These are phyloP conservation scores for Phialophora expanda DNA, from an alignment of 2,329 filamentous ascomycete genomes.

Conservation along the genomic window DNA sequence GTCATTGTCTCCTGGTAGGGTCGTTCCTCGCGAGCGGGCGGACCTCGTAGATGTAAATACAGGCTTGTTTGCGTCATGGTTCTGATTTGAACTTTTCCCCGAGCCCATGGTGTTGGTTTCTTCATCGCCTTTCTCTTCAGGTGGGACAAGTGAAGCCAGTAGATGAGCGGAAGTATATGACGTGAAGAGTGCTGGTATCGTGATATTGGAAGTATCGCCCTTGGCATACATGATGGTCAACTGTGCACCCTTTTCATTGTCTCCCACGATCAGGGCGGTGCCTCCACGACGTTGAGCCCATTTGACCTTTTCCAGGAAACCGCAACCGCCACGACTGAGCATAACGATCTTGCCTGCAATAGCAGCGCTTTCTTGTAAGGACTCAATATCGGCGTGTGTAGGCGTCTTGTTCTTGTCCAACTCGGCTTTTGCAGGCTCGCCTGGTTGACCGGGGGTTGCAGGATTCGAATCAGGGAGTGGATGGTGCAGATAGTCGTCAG, in stretches of 20 bases:
- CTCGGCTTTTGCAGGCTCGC: slow-evolving; percentile 44
- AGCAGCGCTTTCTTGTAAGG: slow-evolving; percentile 86
- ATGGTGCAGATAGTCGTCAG: slow-evolving; percentile 81
- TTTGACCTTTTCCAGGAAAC: slow-evolving; percentile 95
- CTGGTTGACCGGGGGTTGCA: slow-evolving; percentile 44
- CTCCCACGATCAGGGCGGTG: slow-evolving; percentile 88
- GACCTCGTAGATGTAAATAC: slow-evolving; percentile 42
- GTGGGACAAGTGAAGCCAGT: slow-evolving; percentile 82
- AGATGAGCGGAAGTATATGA: slow-evolving; percentile 93
- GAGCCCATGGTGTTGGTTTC: slow-evolving; percentile 47
- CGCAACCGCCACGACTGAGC: slow-evolving; percentile 89
- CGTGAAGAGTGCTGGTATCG: slow-evolving; percentile 93
- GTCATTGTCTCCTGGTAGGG: slow-evolving; percentile 31
- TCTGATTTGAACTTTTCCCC: slow-evolving; percentile 20
- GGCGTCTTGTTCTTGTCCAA: slow-evolving; percentile 43
- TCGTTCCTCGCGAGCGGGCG: slow-evolving; percentile 34
- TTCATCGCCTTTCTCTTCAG: slow-evolving; percentile 65
- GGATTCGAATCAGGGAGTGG: slow-evolving; percentile 53
- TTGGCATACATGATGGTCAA: slow-evolving; percentile 98
- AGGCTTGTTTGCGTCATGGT: slow-evolving; percentile 38
- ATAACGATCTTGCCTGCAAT: slow-evolving; percentile 92
- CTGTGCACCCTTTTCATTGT: slow-evolving; percentile 85
- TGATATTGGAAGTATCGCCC: slow-evolving; percentile 92
- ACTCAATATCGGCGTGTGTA: slow-evolving; percentile 87
- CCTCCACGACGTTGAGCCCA: slow-evolving; percentile 94